Evolutionary conservation across 805 yeast species (phyloP).

Genomic region (Ogataea nitratoaversa): DNA sequence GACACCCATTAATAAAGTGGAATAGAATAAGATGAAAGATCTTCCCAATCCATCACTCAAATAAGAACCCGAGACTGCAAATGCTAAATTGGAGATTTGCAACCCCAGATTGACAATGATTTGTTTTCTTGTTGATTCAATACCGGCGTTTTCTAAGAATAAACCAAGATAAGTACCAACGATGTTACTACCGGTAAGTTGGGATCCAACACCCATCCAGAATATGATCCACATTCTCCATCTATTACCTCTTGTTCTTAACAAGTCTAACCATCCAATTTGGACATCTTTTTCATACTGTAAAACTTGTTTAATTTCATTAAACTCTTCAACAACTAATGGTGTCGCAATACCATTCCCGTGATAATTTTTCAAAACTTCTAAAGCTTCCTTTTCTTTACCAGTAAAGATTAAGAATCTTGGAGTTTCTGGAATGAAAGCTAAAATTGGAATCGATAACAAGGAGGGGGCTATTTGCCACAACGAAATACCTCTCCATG

Average conservation of each 20-base stretch:
- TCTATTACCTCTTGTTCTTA: constrained; percentile 21
- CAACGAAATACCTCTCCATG: constrained; percentile 30
- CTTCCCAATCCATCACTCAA: constrained; percentile 26
- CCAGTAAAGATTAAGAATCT: constrained; percentile 27
- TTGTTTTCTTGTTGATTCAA: constrained; percentile 20
- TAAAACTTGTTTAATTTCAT: constrained; percentile 23
- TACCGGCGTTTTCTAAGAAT: constrained; percentile 25
- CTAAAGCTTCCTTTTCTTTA: constrained; percentile 26
- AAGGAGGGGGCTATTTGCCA: constrained; percentile 26
- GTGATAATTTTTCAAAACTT: constrained; percentile 21
- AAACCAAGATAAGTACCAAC: constrained; percentile 32
- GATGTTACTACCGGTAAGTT: constrained; percentile 25
- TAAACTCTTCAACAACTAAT: constrained; percentile 18
- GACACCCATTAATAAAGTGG: constrained; percentile 24
- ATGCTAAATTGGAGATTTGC: constrained; percentile 19
- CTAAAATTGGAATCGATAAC: constrained; percentile 16
- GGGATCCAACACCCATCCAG: constrained; percentile 27
- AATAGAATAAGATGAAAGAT: constrained; percentile 17
- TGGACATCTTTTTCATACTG: constrained; percentile 17
- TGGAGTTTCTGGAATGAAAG: constrained; percentile 31
- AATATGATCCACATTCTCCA: constrained; percentile 25
- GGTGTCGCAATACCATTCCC: constrained; percentile 18
- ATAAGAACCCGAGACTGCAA: constrained; percentile 23
- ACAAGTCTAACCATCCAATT: constrained; percentile 23
- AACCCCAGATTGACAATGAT: constrained; percentile 26